Base-by-base conservation (phyloP, 495 filamentous ascomycete genomes). In the Pseudotulostoma volvatum region DNA sequence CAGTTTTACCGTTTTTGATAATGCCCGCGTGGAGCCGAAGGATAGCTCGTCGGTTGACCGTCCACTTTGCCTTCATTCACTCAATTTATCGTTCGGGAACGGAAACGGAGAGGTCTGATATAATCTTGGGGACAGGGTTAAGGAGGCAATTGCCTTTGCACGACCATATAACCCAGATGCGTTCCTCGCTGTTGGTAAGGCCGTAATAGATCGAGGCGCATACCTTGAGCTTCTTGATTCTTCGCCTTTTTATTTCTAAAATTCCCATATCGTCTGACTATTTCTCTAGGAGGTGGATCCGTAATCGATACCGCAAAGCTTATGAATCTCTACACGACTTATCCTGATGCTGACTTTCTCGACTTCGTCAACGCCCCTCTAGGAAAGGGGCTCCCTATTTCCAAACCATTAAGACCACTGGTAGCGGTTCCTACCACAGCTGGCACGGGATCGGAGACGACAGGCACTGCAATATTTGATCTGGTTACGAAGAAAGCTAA, bases 271-370 rank as follows among this genome's bases (percentile, higher is more conserved):
- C 16, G 20, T 18, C 15, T 36, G 16, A 45, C 44, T 33, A 15
- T 19, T 18, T 40, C 8, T 42, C 25, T 14, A 66, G 63, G 64
- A 34, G 64, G 81, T 37, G 81, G 81, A 15, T 81, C 77, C 15
- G 81, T 95, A 28, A 97, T 97, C 48, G 90, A 97, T 61, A 97
- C 90, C 1, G 87, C 90, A 23, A 97, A 97, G 61, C 68, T 96
- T 17, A 94, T 96, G 84, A 97, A 97, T 54, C 73, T 97, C 1
- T 96, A 95, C 60, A 80, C 76, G 0, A 76, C 72, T 53, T 92
- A 76, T 57, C 86, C 85, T 0, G 74, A 92, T 4, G 84, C 86
- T 17, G 79, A 87, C 42, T 93, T 97, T 52, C 61, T 96, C 9
- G 90, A 96, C 63, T 96, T 97, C 50, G 90, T 97, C 54, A 96